Percentiles rank a stretch among this genome's conserved stretches.
Evolutionary conservation across 805 yeast genomes (phyloP).

Genomic region (Torulaspora franciscae): DNA sequence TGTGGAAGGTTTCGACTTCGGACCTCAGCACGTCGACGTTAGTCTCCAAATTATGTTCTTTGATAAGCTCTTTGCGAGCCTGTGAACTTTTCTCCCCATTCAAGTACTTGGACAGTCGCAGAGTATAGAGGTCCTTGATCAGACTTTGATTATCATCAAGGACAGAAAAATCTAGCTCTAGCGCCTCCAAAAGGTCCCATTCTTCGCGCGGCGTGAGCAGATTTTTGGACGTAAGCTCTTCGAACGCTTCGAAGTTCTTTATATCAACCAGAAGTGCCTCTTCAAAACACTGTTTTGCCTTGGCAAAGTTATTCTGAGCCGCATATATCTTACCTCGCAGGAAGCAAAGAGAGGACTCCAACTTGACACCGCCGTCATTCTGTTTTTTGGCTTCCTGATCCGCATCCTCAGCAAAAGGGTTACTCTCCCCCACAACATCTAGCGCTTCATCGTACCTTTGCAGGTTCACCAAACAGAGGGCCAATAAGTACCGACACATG

Average conservation of each 20-base stretch:
- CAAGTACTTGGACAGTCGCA: slow-evolving; percentile 68
- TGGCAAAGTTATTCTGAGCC: slow-evolving; percentile 74
- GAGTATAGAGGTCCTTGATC: slow-evolving; percentile 68
- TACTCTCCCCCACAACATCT: slow-evolving; percentile 74
- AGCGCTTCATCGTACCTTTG: slow-evolving; percentile 85
- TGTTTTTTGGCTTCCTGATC: slow-evolving; percentile 13
- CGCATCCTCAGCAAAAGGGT: slow-evolving; percentile 52
- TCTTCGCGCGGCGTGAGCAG: slow-evolving; percentile 80
- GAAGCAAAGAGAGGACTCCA: slow-evolving; percentile 83
- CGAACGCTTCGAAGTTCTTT: slow-evolving; percentile 89
- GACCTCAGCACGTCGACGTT: slow-evolving; percentile 67
- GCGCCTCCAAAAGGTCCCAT: slow-evolving; percentile 68
- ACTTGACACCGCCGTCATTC: slow-evolving; percentile 74
- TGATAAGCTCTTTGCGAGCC: slow-evolving; percentile 59
- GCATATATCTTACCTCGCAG: slow-evolving; percentile 79
- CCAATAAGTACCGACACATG: slow-evolving; percentile 76
- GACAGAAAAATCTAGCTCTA: slow-evolving; percentile 56
- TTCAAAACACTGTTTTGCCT: slow-evolving; percentile 79
- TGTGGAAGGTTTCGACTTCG: slow-evolving; percentile 63
- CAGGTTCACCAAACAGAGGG: slow-evolving; percentile 63
- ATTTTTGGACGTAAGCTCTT: slow-evolving; percentile 66
- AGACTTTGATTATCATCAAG: slow-evolving; percentile 78
- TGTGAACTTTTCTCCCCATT: slow-evolving; percentile 55
- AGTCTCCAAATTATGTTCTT: slow-evolving; percentile 64
- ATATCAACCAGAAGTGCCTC: slow-evolving; percentile 86